phyloP scores from a whole-genome alignment of 345 rosid genomes.

The Gossypium mustelinum region DNA sequence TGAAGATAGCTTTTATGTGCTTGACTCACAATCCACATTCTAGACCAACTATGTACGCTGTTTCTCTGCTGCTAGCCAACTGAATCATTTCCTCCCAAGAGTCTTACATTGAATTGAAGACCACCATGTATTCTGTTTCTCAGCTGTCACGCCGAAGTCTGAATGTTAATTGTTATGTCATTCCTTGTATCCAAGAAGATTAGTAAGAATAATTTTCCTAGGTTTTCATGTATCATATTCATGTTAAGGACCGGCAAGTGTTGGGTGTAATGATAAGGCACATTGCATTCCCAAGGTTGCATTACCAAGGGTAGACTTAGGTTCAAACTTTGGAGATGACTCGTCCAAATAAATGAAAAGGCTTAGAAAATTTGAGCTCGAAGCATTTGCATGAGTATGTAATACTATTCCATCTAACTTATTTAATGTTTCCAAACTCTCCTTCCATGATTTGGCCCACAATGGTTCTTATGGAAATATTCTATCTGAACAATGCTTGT shows the following conservation, averaged over 20 bases:
- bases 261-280: no score
- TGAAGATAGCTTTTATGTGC: conserved; percentile 6
- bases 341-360: no score
- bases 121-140: background rate
- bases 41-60: conserved; percentile 8
- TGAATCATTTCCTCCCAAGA: background rate
- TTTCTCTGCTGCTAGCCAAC: background rate
- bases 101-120: background rate
- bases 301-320: no score
- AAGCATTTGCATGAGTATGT: no score
- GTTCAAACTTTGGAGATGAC: no score
- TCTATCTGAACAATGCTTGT: conserved; percentile 9
- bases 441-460: conserved; percentile 4
- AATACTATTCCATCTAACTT: no score
- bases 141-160: background rate
- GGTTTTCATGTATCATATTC: no score
- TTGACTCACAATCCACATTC: background rate
- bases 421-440: no score
- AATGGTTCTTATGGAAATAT: background rate
- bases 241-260: no score
- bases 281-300: no score
- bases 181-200: background rate
- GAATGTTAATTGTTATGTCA: background rate
- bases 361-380: no score
- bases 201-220: no score